phyloP scores from a whole-genome alignment of 768 basidiomycete genomes.

The Lentinula detonsa region DNA sequence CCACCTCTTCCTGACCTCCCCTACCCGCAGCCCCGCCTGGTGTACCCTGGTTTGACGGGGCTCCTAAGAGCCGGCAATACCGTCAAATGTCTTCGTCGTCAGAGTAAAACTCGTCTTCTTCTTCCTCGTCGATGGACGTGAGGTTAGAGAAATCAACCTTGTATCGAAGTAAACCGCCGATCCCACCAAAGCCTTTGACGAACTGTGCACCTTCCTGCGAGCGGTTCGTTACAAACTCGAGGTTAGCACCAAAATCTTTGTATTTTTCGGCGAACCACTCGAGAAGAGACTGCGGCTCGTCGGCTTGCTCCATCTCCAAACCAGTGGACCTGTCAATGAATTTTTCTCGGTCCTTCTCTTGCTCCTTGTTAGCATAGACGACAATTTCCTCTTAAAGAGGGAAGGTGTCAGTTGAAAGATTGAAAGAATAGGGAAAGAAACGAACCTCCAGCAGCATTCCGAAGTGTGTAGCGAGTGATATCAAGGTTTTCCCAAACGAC shows the following conservation, averaged over 20 bases:
- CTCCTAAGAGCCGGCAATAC: slow-evolving; percentile 82
- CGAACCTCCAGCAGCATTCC: slow-evolving; percentile 87
- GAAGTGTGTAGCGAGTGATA: slow-evolving; percentile 78
- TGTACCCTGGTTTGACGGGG: slow-evolving; percentile 61
- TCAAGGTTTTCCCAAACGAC: slow-evolving; percentile 99
- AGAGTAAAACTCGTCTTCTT: slow-evolving; percentile 83
- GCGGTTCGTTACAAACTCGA: slow-evolving; percentile 94
- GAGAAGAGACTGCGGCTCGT: slow-evolving; percentile 80
- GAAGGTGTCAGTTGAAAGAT: not conserved
- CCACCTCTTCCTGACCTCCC: slow-evolving; percentile 6
- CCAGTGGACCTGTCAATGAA: slow-evolving; percentile 95
- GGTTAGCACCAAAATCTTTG: slow-evolving; percentile 92
- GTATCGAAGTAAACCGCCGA: slow-evolving; percentile 92
- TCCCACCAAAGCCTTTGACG: slow-evolving; percentile 97
- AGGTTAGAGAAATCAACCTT: slow-evolving; percentile 94
- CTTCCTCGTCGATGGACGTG: slow-evolving; percentile 64
- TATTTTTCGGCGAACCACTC: slow-evolving; percentile 99
- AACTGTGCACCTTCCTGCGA: slow-evolving; percentile 98
- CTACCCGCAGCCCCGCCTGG: slow-evolving; percentile 56
- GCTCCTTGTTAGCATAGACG: slow-evolving; percentile 72
- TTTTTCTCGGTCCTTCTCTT: slow-evolving; percentile 91
- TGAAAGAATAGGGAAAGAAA: not conserved
- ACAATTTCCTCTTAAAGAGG: slow-evolving; percentile 66
- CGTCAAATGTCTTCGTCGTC: slow-evolving; percentile 80
- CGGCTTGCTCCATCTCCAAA: slow-evolving; percentile 87